phyloP scores from a whole-genome alignment of 2,329 filamentous ascomycete species.

The Colletotrichum phormii region DNA sequence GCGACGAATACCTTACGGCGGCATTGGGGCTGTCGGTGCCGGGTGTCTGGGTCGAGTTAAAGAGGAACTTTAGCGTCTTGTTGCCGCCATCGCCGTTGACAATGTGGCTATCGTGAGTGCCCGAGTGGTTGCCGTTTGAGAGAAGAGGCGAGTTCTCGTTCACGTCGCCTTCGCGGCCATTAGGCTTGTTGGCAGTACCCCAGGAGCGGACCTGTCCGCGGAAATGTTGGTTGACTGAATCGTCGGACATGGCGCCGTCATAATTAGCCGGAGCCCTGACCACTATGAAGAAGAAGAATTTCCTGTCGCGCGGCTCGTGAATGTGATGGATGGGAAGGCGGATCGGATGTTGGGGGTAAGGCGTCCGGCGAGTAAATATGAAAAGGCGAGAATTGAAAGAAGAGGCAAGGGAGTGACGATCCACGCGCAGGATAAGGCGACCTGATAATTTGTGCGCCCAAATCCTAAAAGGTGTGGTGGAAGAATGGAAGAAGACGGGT shows the following conservation, averaged over 20 bases:
- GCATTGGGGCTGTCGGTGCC: conserved; percentile 62
- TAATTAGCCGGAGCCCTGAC: conserved; percentile 43
- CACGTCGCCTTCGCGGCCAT: conserved; percentile 38
- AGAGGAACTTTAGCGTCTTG: conserved; percentile 56
- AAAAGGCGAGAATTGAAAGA: conserved; percentile 21
- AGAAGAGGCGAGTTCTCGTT: conserved; percentile 58
- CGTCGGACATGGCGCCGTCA: conserved; percentile 45
- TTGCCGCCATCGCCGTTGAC: conserved; percentile 38
- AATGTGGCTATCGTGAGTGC: conserved; percentile 37
- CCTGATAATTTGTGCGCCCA: conserved; percentile 14
- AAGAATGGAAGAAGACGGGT: conserved; percentile 27
- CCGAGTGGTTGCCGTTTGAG: conserved; percentile 45
- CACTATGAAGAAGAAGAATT: conserved; percentile 6
- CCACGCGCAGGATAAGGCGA: conserved; percentile 21
- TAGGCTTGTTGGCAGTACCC: conserved; percentile 40
- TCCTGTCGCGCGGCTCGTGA: conserved; percentile 8
- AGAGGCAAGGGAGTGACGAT: conserved; percentile 29
- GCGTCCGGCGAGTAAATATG: conserved; percentile 4
- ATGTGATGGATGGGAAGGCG: background rate
- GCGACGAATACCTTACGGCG: conserved; percentile 58
- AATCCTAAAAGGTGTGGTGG: conserved; percentile 1
- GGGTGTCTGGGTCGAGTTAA: conserved; percentile 62
- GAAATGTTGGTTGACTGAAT: conserved; percentile 44
- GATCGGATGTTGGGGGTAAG: conserved; percentile 1
- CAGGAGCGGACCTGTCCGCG: conserved; percentile 41